Percentiles rank a stretch among this genome's conserved stretches.
These are phyloP conservation scores for Pseudogymnoascus sp. DNA, from an alignment of 2,329 filamentous ascomycete genomes.

Conservation along the genomic window DNA sequence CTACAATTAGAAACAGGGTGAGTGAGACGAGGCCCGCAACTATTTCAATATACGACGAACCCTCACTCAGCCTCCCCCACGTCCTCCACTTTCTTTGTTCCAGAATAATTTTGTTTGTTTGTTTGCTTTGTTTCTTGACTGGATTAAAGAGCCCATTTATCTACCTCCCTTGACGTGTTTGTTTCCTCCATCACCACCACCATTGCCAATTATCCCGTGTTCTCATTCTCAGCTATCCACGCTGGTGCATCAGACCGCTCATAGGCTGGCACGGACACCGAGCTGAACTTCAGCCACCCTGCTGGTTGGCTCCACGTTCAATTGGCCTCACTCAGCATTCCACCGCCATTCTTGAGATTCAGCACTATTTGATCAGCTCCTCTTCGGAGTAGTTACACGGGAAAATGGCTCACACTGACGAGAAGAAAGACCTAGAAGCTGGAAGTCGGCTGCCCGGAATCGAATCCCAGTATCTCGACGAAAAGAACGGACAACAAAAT, in stretches of 20 bases:
- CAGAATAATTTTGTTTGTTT: background rate
- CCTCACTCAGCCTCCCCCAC: background rate
- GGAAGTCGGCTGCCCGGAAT: background rate
- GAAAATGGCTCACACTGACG: background rate
- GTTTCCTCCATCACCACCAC: background rate
- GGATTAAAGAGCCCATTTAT: background rate
- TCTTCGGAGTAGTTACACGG: background rate
- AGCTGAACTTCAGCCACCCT: slow-evolving; percentile 1
- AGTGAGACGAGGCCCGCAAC: background rate
- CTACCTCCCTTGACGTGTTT: background rate
- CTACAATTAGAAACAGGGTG: slow-evolving; percentile 2
- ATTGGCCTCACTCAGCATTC: slow-evolving; percentile 12
- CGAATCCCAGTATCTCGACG: background rate
- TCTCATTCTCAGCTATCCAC: background rate
- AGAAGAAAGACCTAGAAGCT: background rate
- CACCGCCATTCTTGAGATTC: background rate
- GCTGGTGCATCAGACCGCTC: background rate
- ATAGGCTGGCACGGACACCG: background rate
- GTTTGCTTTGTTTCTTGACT: background rate
- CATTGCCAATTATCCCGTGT: background rate
- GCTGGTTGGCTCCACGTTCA: slow-evolving; percentile 2
- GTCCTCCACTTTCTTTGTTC: slow-evolving; percentile 1
- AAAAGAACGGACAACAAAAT: background rate
- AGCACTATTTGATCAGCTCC: background rate
- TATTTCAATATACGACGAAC: slow-evolving; percentile 1